Conservation (phyloP, 2,329 filamentous ascomycete genomes). For the Alternaria viburni region DNA sequence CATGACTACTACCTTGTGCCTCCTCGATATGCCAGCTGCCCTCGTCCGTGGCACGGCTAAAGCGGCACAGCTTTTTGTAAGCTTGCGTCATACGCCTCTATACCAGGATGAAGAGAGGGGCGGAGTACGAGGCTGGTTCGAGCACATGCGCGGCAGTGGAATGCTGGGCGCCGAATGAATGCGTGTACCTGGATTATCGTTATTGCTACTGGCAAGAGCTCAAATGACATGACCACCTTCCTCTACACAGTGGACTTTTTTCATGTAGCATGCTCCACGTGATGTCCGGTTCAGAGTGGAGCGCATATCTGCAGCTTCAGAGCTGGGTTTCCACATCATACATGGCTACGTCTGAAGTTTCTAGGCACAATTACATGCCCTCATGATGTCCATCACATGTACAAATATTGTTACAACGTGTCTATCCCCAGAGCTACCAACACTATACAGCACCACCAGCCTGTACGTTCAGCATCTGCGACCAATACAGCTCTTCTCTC, state of each 20-base stretch:
- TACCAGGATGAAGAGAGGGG: neutral
- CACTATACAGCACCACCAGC: constrained; percentile 7
- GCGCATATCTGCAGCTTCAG: neutral
- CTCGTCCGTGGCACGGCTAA: neutral
- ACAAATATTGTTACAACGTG: constrained; percentile 24
- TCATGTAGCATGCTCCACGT: neutral
- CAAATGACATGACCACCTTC: constrained; percentile 1
- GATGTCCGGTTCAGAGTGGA: neutral
- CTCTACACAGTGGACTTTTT: neutral
- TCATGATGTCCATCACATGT: constrained; percentile 1
- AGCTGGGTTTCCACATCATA: neutral
- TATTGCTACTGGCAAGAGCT: constrained; percentile 2
- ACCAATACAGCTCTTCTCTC: constrained; percentile 32
- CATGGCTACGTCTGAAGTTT: neutral
- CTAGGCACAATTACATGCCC: neutral
- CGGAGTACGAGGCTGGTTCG: neutral
- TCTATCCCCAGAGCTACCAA: neutral
- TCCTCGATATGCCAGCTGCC: neutral
- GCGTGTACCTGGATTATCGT: neutral
- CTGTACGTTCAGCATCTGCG: constrained; percentile 26
- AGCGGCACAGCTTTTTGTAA: constrained; percentile 2
- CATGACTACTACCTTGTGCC: neutral
- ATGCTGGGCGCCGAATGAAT: constrained; percentile 6
- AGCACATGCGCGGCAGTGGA: constrained; percentile 4
- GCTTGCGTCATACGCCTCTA: constrained; percentile 2